phyloP scores from a whole-genome alignment of 192 early-diverging fungal species.

The Dissophora ornata region DNA sequence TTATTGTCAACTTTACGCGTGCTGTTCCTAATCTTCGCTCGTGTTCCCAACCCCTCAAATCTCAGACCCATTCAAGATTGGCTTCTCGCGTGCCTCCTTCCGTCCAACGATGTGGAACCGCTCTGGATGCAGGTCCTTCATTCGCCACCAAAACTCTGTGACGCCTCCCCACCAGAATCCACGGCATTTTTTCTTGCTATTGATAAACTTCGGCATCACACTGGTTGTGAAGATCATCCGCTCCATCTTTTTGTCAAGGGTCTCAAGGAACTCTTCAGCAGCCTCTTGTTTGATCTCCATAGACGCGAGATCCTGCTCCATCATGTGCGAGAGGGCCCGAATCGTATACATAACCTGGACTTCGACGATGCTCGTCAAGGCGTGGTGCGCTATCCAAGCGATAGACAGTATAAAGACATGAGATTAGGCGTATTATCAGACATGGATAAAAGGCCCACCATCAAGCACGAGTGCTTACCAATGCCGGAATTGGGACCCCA shows the following conservation, averaged over 20 bases:
- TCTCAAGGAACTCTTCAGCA: constrained; percentile 29
- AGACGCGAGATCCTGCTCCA: constrained; percentile 32
- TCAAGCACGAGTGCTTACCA: no score
- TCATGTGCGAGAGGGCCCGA: constrained; percentile 37
- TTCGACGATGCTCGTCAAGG: constrained; percentile 27
- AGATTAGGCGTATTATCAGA: no score
- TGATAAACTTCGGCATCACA: constrained; percentile 28
- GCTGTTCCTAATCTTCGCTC: no score
- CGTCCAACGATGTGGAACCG: constrained; percentile 9
- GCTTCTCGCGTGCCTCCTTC: not conserved
- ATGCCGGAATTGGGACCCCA: constrained; percentile 50
- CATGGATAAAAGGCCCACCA: no score
- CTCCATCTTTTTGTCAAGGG: constrained; percentile 23
- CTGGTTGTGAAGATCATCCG: constrained; percentile 30
- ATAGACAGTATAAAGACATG: not conserved
- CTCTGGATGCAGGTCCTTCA: constrained; percentile 24
- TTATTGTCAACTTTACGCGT: no score
- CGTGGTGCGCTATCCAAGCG: constrained; percentile 23
- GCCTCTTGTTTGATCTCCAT: constrained; percentile 45
- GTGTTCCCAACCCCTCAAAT: no score
- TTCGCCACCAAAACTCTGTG: constrained; percentile 47
- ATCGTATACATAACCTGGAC: constrained; percentile 41
- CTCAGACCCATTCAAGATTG: not conserved
- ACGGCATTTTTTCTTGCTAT: constrained; percentile 34
- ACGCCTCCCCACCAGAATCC: constrained; percentile 44